Base-by-base conservation (phyloP, 106 monocot genomes). In the Acorus calamus region DNA sequence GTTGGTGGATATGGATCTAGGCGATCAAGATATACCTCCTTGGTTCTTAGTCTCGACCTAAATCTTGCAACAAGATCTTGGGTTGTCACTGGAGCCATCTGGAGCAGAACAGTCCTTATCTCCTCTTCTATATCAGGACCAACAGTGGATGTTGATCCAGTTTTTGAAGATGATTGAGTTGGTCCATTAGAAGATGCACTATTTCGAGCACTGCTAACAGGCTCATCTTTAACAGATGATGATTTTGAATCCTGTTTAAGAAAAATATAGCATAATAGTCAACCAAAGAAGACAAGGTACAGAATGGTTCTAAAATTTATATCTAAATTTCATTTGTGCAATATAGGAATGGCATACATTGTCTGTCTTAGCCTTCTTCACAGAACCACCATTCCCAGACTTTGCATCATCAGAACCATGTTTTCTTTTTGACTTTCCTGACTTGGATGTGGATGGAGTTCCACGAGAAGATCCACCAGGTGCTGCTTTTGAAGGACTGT, bases 91-190 rank as follows among this genome's bases (percentile, higher is more conserved):
- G 87, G 87, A 62, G 80, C 75, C 65, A 61, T 72, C 11, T 75
- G 69, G 52, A 80, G 68, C 53, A 98, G 77, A 74, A 81, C 87
- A 71, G 67, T 63, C 55, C 91, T 78, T 50, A 98, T 91, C 75
- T 98, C 96, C 2, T 98, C 91, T 75, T 91, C 91, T 14, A 87
- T 78, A 51, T 91, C 91, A 58, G 94, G 84, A 57, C 80, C 77
- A 56, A 52, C 57, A 9, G 78, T 62, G 47, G 74, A 8, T 5
- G 69, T 51, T 14, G 73, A 13, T 66, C 57, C 58, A 77, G 73
- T 47, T 76, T 49, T 71, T 60, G 75, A 47, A 60, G 76, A 56
- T 53, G 55, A 5, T 53, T 69, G 57, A 60, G 66, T n/a, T 47
- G 71, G 62, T 14, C 50, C 59, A 68, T 83, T 81, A 51, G 69